Evolutionary conservation across 192 early-diverging fungal species (phyloP), one percentile per base, ranked within the genome.

Genomic region (Podila epigama): DNA sequence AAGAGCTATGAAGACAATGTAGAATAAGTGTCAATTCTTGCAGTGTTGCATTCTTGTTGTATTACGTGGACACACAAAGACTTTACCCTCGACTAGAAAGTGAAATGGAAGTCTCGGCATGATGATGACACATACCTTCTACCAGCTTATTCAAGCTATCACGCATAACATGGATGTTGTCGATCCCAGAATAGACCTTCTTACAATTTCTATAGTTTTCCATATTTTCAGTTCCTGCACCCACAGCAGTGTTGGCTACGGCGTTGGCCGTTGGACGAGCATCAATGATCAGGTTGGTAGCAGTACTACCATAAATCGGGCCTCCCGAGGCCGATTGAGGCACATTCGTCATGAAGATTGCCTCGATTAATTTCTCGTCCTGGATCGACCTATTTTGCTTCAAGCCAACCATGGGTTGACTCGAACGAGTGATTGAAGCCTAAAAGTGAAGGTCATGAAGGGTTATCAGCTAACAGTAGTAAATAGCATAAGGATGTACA

Each of bases 81-180:
- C n/a, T n/a, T n/a, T n/a, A n/a, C n/a, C n/a, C n/a, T n/a, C n/a
- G n/a, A n/a, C n/a, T n/a, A n/a, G n/a, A n/a, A n/a, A n/a, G n/a
- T n/a, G n/a, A n/a, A 50, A 50, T 22, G 22, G 22, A 50, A 50
- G 22, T 50, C 48, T 22, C 22, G 48, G 22, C 48, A 50, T 50
- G n/a, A 50, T 20, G n/a, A 22, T 48, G 44, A 22, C n/a, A 48
- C 44, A 48, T 48, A 96, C 94, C 90, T 79, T 95, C 95, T 22
- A 92, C 86, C 48, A 99, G 73, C 60, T 88, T 91, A 58, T 85
- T 86, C 69, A 96, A 84, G 60, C 92, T 93, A 53, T 96, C 96
- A 36, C 97, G 82, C 88, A 99, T 96, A 9, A 98, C 96, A 75
- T 99, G 97, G 68, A 99, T 99, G 78, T 99, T 99, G 58, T 96